Evolutionary conservation across 495 filamentous ascomycete genomes (phyloP), one percentile per base, ranked within the genome.

Genomic region (Xylaria palmicola): DNA sequence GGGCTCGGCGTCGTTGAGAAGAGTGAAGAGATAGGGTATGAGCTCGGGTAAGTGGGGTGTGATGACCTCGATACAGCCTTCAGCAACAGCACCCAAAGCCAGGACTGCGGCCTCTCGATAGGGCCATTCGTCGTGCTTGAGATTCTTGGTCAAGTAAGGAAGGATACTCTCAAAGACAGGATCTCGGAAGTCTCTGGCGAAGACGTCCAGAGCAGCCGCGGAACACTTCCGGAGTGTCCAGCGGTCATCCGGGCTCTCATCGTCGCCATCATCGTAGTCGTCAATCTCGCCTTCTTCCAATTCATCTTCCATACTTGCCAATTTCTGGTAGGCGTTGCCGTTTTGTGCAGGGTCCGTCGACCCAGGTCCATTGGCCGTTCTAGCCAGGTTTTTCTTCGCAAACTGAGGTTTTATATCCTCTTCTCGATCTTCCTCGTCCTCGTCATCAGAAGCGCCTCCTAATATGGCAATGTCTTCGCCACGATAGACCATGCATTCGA

Each of bases 201-300:
- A 90, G 3, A 97, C 90, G 72, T 99, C 95, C 27, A 99, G 76
- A 22, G 95, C 93, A 24, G 94, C 95, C 17, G 95, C 94, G 32
- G 94, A 99, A 77, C 95, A 99, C 74, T 99, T 99, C 54, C 94
- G 84, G 51, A 99, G 77, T 49, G 93, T 97, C 94, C 94, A 99
- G 64, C 88, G 86, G 66, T 94, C 94, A 70, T 97, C 95, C 2
- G 92, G 89, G 59, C 93, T 91, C 44, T 83, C 88, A 59, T 85
- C 84, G 39, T 84, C 85, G 5, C 84, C 88, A 44, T 90, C 89
- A 20, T 91, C 90, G 47, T 92, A 88, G 20, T 86, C 85, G 24
- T 91, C 90, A 51, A 97, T 86, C 73, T 98, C 93, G 24, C 92
- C 94, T 62, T 97, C 94, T 63, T 92, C 92, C 13, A 95, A 74